Evolutionary conservation across 129 eudicot species (phyloP).

Genomic region (Lonicera japonica): DNA sequence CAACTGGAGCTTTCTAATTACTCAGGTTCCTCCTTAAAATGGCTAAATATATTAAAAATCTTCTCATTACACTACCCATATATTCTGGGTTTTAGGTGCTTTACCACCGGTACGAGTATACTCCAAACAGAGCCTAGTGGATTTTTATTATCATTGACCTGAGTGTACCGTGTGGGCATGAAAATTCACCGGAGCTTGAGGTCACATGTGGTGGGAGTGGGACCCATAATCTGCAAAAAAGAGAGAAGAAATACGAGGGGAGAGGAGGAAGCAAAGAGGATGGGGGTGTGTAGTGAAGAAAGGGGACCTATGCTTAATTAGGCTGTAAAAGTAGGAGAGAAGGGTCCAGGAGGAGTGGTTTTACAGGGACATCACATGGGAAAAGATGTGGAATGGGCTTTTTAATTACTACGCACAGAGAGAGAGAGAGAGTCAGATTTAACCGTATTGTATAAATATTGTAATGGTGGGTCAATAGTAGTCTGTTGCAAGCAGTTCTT

Average conservation of each 20-base stretch:
- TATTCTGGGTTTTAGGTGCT: no score
- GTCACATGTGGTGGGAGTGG: neutral
- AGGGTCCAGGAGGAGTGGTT: slow-evolving; percentile 1
- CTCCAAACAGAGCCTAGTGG: no score
- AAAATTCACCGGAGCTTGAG: no score
- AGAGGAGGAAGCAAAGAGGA: slow-evolving; percentile 4
- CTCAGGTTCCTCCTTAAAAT: no score
- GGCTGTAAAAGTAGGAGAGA: slow-evolving; percentile 1
- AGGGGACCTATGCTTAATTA: slow-evolving; percentile 3
- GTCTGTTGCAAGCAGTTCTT: no score
- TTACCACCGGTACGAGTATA: no score
- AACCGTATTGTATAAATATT: no score
- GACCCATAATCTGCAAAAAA: neutral
- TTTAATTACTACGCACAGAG: neutral
- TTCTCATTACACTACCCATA: no score
- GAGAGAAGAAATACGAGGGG: neutral
- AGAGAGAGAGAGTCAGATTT: neutral
- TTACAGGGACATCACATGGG: slow-evolving; percentile 19
- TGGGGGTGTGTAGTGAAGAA: slow-evolving; percentile 6
- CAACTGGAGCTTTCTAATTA: no score
- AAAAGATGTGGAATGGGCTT: neutral
- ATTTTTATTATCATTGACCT: no score
- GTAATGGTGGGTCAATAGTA: neutral
- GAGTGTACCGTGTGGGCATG: no score
- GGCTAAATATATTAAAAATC: no score